Evolutionary conservation across 257 asterid species (phyloP).

Genomic region (Solanum habrochaites): DNA sequence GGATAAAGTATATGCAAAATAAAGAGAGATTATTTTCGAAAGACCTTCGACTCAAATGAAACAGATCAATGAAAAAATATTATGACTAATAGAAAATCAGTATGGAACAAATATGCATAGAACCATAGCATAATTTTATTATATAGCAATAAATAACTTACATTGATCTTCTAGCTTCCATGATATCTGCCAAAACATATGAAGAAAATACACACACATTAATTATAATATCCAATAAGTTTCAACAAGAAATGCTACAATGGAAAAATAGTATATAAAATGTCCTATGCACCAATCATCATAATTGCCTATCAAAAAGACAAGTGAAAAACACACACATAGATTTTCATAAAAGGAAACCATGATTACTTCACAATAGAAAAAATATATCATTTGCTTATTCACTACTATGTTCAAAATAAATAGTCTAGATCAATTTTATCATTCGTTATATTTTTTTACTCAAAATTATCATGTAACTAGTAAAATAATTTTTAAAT

Average conservation of each 20-base stretch:
- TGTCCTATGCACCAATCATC: background rate
- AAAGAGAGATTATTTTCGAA: rapidly evolving
- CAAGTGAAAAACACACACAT: background rate
- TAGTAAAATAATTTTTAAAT: too few species aligned
- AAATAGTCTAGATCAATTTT: too few species aligned
- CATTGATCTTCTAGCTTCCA: background rate
- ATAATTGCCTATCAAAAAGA: background rate
- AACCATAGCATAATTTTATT: background rate
- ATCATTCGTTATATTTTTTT: too few species aligned
- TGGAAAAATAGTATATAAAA: background rate
- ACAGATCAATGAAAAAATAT: too few species aligned
- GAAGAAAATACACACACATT: background rate
- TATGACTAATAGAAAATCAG: background rate
- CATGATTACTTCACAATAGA: background rate
- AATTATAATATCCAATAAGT: background rate
- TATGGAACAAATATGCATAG: background rate
- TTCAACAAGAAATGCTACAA: background rate
- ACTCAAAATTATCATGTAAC: too few species aligned
- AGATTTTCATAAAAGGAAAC: background rate
- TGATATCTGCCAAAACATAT: background rate
- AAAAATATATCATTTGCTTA: background rate
- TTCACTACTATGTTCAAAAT: background rate
- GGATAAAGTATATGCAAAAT: too few species aligned
- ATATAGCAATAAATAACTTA: background rate
- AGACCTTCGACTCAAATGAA: background rate